phyloP scores from a whole-genome alignment of 352 stramenopile species.

The Pilasporangium apinafurcum region DNA sequence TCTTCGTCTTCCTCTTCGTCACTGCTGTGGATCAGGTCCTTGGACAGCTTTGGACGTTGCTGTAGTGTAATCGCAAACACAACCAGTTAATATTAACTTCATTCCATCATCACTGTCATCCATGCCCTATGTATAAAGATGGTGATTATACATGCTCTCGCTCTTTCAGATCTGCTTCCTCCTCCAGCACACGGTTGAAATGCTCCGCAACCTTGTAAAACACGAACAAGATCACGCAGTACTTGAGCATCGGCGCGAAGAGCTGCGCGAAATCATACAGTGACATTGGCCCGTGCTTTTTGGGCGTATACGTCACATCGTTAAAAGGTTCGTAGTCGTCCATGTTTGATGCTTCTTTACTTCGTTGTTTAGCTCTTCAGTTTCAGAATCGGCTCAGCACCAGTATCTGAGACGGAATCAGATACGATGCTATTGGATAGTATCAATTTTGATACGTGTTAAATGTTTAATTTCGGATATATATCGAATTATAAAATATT shows the following conservation, averaged over 20 bases:
- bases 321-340: too few relatives aligned
- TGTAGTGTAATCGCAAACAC: not conserved
- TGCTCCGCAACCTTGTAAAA: conserved; percentile 52
- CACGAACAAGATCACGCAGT: conserved; percentile 57
- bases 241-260: conserved; percentile 67
- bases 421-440: too few relatives aligned
- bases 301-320: conserved; percentile 7
- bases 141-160: conserved; percentile 16
- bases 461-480: too few relatives aligned
- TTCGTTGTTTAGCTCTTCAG: too few relatives aligned
- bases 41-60: conserved; percentile 35
- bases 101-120: not conserved
- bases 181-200: conserved; percentile 54
- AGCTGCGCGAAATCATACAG: conserved; percentile 46
- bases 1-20: conserved; percentile 34
- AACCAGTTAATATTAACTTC: not conserved
- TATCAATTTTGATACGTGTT: too few relatives aligned
- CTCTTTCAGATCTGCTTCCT: conserved; percentile 35
- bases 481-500: too few relatives aligned
- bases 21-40: conserved; percentile 39
- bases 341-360: too few relatives aligned
- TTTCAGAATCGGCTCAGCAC: too few relatives aligned
- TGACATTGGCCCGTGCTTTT: conserved; percentile 20
- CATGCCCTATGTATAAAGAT: not conserved
- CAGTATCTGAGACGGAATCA: too few relatives aligned